These are phyloP conservation scores for Nannizziopsis barbatae DNA, from an alignment of 2,329 filamentous ascomycete species.

Conservation along the genomic window DNA sequence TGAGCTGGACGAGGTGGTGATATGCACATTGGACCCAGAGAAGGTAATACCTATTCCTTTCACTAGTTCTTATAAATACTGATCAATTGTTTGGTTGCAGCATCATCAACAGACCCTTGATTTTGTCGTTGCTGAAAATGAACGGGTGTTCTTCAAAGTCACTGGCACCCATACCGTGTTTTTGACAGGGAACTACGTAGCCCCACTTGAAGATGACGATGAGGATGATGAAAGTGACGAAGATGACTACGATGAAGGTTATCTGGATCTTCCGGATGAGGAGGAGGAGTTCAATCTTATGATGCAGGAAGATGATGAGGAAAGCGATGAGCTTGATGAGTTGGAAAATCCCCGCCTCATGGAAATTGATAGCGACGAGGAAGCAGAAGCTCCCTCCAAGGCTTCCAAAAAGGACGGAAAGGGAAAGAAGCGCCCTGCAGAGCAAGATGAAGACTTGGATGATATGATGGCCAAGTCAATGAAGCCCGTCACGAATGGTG, in stretches of 20 bases:
- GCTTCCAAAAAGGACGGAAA: conserved; percentile 39
- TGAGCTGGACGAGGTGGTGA: conserved; percentile 76
- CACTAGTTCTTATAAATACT: conserved; percentile 2
- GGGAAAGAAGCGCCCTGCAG: conserved; percentile 85
- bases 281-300: conserved; percentile 60
- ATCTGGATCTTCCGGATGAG: conserved; percentile 44
- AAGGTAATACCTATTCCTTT: conserved; percentile 50
- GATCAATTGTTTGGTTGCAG: conserved; percentile 39
- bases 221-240: conserved; percentile 55
- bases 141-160: conserved; percentile 86
- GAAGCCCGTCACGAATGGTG: conserved; percentile 45
- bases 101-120: conserved; percentile 92
- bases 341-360: conserved; percentile 70
- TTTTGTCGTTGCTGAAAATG: conserved; percentile 78
- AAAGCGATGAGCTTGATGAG: conserved; percentile 66
- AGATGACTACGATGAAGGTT: conserved; percentile 44
- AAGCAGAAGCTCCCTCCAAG: conserved; percentile 48
- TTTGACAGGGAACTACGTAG: conserved; percentile 92
- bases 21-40: conserved; percentile 91
- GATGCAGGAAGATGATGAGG: conserved; percentile 42
- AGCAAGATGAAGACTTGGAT: conserved; percentile 59
- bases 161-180: conserved; percentile 80
- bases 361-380: conserved; percentile 70
- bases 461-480: conserved; percentile 68
- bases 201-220: conserved; percentile 44